Evolutionary conservation across 352 stramenopile species (phyloP).

Genomic region (Bremia lactucae): DNA sequence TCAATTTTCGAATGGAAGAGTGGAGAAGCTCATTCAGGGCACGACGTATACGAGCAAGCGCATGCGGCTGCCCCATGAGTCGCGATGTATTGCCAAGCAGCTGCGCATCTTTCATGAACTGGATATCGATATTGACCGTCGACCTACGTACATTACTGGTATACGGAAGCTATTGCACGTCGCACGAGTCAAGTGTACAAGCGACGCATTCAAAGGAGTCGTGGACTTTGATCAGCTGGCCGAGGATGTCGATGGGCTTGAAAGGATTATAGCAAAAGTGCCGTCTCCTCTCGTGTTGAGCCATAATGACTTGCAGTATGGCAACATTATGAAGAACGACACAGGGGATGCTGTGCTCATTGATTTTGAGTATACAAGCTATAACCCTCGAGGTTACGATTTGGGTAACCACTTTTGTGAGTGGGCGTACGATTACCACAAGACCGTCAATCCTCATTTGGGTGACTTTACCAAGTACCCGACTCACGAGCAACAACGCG

Average conservation of each 20-base stretch:
- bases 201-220: constrained; percentile 28
- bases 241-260: constrained; percentile 45
- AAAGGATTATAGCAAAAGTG: constrained; percentile 40
- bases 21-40: constrained; percentile 68
- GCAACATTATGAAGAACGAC: constrained; percentile 85
- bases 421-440: constrained; percentile 78
- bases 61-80: constrained; percentile 51
- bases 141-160: constrained; percentile 43
- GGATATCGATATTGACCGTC: constrained; percentile 51
- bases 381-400: constrained; percentile 72
- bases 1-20: constrained; percentile 67
- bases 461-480: constrained; percentile 72
- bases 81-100: constrained; percentile 43
- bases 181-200: constrained; percentile 43
- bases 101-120: constrained; percentile 63
- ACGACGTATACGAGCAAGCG: constrained; percentile 51
- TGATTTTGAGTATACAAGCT: constrained; percentile 91
- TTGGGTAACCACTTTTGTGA: constrained; percentile 90
- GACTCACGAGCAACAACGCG: constrained; percentile 45
- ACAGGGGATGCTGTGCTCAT: constrained; percentile 70
- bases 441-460: constrained; percentile 68
- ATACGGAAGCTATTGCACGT: constrained; percentile 48
- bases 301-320: constrained; percentile 90
- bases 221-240: constrained; percentile 41
- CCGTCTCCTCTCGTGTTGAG: constrained; percentile 74